Base-by-base conservation (phyloP, 805 yeast genomes). In the Groenewaldozyma salmanticensis region DNA sequence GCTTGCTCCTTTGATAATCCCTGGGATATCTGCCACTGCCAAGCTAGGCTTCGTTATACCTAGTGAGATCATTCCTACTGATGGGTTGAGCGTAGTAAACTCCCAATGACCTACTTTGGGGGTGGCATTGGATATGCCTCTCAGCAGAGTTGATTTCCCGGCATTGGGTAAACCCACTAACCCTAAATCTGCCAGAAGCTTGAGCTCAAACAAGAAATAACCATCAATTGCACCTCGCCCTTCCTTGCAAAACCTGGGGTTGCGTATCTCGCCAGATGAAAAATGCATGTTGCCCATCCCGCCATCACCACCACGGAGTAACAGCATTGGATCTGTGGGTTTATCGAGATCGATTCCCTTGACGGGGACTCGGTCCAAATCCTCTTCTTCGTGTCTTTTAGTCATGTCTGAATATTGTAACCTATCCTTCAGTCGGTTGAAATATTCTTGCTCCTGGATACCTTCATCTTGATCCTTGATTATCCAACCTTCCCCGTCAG, bases 221-320 rank as follows among this genome's bases (percentile, higher is more conserved):
- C 74, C 72, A 29, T 75, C 78, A 2, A 86, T 49, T 0, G 86
- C 85, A 4, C 61, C 61, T 45, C 97, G 71, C 3, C 97, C 98
- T 20, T 56, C 58, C 54, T 87, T 88, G 21, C 90, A 75, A 59
- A 92, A 92, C 42, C 94, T 67, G 11, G 98, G 98, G 53, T 87
- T 90, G 45, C 96, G 74, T 43, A 92, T 77, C 38, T 77, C 75
- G 35, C 80, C 70, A 1, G 96, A 86, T 37, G 84, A 67, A 56
- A 92, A 92, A 59, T 90, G 95, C 92, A 86, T 86, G 60, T 92
- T 92, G 1, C 98, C 98, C 66, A 90, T 69, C 0, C 98, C 98
- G 17, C 97, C 97, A 47, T 70, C 68, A 6, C 98, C 98, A 33
- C 98, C 98, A 51, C 72, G 73, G 35, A 88, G 53, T 16, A 92